These are phyloP conservation scores for Phytophthora ramorum DNA, from an alignment of 352 stramenopile genomes.

Conservation along the genomic window DNA sequence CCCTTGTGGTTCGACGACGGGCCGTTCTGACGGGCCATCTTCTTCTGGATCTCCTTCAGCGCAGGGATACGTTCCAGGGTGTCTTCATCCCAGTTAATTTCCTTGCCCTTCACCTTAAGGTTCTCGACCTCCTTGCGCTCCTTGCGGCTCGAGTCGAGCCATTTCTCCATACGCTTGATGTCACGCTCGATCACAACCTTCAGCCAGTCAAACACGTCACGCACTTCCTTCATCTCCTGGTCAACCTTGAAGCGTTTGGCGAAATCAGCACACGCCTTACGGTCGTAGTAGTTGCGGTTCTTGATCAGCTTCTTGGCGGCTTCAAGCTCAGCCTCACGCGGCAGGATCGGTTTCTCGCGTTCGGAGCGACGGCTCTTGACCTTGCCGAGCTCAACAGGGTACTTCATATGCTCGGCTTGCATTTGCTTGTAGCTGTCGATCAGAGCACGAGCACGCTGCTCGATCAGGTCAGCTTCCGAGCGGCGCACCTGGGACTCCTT, in stretches of 20 bases:
- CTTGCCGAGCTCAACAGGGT: constrained; percentile 82
- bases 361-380: constrained; percentile 81
- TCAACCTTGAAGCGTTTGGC: constrained; percentile 87
- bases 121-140: constrained; percentile 88
- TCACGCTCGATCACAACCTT: constrained; percentile 77
- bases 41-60: constrained; percentile 87
- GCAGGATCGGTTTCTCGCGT: constrained; percentile 70
- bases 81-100: constrained; percentile 90
- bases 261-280: constrained; percentile 81
- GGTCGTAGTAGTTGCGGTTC: constrained; percentile 91
- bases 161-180: constrained; percentile 89
- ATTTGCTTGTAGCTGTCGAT: constrained; percentile 92
- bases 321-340: constrained; percentile 80
- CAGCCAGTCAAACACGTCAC: constrained; percentile 88
- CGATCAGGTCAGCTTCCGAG: constrained; percentile 81
- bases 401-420: constrained; percentile 87
- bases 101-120: constrained; percentile 84
- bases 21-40: constrained; percentile 67
- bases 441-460: constrained; percentile 82
- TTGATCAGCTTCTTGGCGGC: constrained; percentile 82
- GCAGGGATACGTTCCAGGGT: constrained; percentile 84
- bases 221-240: constrained; percentile 83
- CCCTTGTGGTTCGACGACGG: constrained; percentile 45
- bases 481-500: constrained; percentile 87
- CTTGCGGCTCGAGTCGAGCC: constrained; percentile 83